A percentile compares a stretch with the other conserved stretches of the same genome.
Evolutionary conservation across 768 basidiomycete species (phyloP).

Genomic region (Trichaptum fuscoviolaceum): DNA sequence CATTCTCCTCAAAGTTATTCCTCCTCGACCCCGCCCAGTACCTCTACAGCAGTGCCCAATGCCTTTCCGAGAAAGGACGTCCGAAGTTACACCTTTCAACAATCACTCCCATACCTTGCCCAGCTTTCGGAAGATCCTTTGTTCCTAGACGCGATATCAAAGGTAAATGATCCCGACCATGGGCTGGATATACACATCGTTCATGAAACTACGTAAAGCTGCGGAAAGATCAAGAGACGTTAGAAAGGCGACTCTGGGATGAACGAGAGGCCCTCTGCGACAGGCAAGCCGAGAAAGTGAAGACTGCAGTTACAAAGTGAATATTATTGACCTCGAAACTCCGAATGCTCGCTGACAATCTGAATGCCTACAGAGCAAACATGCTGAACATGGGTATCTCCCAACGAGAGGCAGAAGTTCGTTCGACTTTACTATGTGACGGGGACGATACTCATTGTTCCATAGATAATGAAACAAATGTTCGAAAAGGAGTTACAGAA

Average conservation of each 20-base stretch:
- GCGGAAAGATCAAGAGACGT: slow-evolving; percentile 61
- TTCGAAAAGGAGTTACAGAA: slow-evolving; percentile 59
- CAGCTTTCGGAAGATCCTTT: slow-evolving; percentile 48
- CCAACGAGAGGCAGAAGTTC: slow-evolving; percentile 63
- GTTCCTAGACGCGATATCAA: slow-evolving; percentile 45
- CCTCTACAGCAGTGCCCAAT: slow-evolving; percentile 4
- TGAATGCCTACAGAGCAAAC: slow-evolving; percentile 41
- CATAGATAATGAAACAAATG: slow-evolving; percentile 58
- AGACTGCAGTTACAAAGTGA: slow-evolving; percentile 62
- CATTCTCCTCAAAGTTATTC: slow-evolving; percentile 6
- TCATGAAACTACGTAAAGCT: slow-evolving; percentile 36
- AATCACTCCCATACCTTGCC: slow-evolving; percentile 63
- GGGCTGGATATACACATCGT: slow-evolving; percentile 7
- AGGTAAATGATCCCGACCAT: slow-evolving; percentile 34
- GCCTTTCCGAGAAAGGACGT: slow-evolving; percentile 28
- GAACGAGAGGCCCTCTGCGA: slow-evolving; percentile 57
- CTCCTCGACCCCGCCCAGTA: slow-evolving; percentile 10
- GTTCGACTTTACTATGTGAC: slow-evolving; percentile 19
- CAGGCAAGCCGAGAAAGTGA: slow-evolving; percentile 69
- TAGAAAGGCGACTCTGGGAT: slow-evolving; percentile 66
- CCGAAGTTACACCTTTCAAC: slow-evolving; percentile 55
- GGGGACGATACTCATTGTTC: slow-evolving; percentile 2
- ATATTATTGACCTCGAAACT: slow-evolving; percentile 13
- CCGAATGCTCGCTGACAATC: background rate
- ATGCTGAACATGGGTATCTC: slow-evolving; percentile 63